phyloP scores from a whole-genome alignment of 176 grass and related monocot species.

The Echinochloa phyllopogon region DNA sequence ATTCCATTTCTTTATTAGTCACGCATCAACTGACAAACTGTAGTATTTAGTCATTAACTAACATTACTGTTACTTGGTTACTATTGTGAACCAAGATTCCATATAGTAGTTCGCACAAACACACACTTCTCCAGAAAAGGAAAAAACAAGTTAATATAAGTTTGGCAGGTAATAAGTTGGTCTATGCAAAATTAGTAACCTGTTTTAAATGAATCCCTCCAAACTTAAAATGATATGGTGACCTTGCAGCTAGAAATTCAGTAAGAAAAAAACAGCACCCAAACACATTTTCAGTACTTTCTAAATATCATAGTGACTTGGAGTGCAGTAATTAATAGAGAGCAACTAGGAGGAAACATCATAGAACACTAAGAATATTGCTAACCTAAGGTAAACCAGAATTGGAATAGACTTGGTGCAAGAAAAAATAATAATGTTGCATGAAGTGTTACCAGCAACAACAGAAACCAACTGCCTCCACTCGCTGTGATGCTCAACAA shows the following conservation, averaged over 20 bases:
- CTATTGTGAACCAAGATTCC: constrained; percentile 27
- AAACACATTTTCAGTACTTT: constrained; percentile 22
- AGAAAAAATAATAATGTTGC: constrained; percentile 3
- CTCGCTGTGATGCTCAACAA: constrained; percentile 79
- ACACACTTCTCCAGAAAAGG: not conserved
- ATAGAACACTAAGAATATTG: constrained; percentile 5
- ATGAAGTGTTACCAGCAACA: constrained; percentile 67
- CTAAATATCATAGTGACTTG: not conserved
- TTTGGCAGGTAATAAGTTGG: constrained; percentile 24
- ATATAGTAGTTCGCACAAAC: constrained; percentile 27
- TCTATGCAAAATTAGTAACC: constrained; percentile 27
- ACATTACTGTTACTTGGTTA: constrained; percentile 5
- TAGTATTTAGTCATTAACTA: constrained; percentile 7
- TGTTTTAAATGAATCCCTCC: constrained; percentile 16
- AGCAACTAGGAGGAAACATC: not conserved
- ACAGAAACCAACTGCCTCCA: constrained; percentile 90
- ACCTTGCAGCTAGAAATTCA: constrained; percentile 16
- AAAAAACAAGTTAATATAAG: not conserved
- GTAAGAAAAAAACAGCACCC: constrained; percentile 1
- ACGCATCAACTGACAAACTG: constrained; percentile 3
- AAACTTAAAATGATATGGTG: constrained; percentile 11
- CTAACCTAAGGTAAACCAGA: constrained; percentile 32
- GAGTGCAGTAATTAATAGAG: constrained; percentile 36
- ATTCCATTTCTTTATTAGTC: not conserved
- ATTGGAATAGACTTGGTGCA: constrained; percentile 31